phyloP scores from a whole-genome alignment of 441 rosid genomes.

The Theobroma grandiflorum region DNA sequence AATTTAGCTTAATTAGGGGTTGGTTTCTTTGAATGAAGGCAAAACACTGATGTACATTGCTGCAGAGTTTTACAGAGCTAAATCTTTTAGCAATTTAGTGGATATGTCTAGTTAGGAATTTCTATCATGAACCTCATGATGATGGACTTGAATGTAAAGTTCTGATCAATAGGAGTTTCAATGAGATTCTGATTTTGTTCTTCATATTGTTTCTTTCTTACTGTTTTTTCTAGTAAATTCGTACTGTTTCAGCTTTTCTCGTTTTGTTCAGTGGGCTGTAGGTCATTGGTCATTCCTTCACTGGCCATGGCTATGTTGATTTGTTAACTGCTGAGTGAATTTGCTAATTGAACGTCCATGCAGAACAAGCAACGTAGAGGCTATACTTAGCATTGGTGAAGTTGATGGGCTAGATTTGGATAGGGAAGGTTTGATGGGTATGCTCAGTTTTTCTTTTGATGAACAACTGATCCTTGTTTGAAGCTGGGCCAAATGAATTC shows the following conservation, averaged over 20 bases:
- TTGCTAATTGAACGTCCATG: background rate
- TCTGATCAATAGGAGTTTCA: background rate
- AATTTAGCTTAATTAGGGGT: background rate
- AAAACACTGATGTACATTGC: background rate
- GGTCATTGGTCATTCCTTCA: background rate
- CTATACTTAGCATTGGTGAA: background rate
- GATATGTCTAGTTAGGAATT: background rate
- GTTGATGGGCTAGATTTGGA: background rate
- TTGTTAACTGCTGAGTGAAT: background rate
- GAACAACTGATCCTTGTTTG: background rate
- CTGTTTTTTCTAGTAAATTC: background rate
- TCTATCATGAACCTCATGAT: conserved; percentile 2
- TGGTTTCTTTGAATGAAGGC: background rate
- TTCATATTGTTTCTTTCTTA: background rate
- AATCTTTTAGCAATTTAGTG: conserved; percentile 2
- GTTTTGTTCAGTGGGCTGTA: background rate
- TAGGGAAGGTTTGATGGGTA: background rate
- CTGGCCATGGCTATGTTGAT: background rate
- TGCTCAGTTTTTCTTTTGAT: background rate
- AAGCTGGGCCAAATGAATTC: background rate
- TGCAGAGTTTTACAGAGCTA: background rate
- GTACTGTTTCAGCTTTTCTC: background rate
- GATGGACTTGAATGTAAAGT: background rate
- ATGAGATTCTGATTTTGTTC: conserved; percentile 4
- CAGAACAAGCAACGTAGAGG: background rate